Evolutionary conservation across 1,284 basidiomycete genomes (phyloP).

Genomic region (Apiotrichum montevideense): DNA sequence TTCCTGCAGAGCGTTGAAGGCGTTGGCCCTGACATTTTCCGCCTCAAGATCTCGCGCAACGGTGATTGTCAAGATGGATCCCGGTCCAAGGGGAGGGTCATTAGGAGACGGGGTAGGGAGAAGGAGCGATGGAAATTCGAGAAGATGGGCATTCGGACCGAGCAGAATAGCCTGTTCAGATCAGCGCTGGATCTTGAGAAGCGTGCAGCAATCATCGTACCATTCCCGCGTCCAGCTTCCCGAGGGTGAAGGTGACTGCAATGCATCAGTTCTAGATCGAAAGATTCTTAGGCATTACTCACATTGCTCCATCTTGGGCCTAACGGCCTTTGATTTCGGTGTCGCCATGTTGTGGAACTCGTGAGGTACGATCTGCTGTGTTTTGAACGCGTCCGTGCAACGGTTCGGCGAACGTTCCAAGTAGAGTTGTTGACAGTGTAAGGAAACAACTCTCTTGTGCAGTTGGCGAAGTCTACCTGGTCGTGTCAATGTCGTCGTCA

Average conservation of each 20-base stretch:
- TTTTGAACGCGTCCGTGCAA: too few species aligned
- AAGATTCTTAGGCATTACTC: background rate
- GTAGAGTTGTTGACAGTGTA: too few species aligned
- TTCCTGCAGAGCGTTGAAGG: constrained; percentile 76
- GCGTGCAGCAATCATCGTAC: constrained; percentile 20
- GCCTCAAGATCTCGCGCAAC: constrained; percentile 76
- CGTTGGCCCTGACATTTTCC: constrained; percentile 68
- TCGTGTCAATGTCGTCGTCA: too few species aligned
- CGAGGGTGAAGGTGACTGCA: constrained; percentile 59
- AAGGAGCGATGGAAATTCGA: constrained; percentile 90
- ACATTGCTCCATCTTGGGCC: constrained; percentile 18
- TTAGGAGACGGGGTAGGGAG: constrained; percentile 54
- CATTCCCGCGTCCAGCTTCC: constrained; percentile 57
- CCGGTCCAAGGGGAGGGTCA: constrained; percentile 71
- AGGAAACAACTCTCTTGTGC: too few species aligned
- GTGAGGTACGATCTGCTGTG: too few species aligned
- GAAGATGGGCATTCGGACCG: constrained; percentile 83
- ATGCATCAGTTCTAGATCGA: background rate
- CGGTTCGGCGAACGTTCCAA: too few species aligned
- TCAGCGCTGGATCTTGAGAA: background rate
- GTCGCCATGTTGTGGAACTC: background rate
- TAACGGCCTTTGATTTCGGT: background rate
- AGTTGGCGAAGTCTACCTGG: too few species aligned
- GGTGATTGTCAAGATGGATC: constrained; percentile 94
- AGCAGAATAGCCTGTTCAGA: constrained; percentile 59